Evolutionary conservation across 2,329 filamentous ascomycete genomes (phyloP).

Genomic region (Pyrenophora seminiperda): DNA sequence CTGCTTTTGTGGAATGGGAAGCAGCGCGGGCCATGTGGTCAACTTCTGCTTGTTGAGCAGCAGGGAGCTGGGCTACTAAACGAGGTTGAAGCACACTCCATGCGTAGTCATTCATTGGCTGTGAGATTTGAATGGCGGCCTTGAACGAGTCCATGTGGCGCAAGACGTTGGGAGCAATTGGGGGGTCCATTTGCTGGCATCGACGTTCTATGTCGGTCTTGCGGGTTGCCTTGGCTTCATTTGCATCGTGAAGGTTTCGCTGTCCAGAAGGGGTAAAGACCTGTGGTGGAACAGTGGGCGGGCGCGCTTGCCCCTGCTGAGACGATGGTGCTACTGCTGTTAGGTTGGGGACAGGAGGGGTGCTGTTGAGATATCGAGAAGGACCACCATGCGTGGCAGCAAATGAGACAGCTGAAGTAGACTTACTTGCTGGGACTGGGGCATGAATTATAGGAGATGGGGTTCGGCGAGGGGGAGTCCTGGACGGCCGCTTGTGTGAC

Average conservation of each 20-base stretch:
- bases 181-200: slow-evolving; percentile 68
- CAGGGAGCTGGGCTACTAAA: slow-evolving; percentile 67
- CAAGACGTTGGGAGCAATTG: slow-evolving; percentile 66
- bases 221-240: slow-evolving; percentile 66
- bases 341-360: slow-evolving; percentile 34
- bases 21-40: slow-evolving; percentile 56
- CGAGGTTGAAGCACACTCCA: slow-evolving; percentile 73
- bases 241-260: slow-evolving; percentile 66
- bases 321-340: slow-evolving; percentile 38
- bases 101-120: slow-evolving; percentile 68
- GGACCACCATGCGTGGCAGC: slow-evolving; percentile 18
- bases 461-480: slow-evolving; percentile 34
- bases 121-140: slow-evolving; percentile 71
- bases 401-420: slow-evolving; percentile 23
- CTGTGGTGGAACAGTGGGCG: slow-evolving; percentile 43
- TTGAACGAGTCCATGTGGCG: slow-evolving; percentile 75
- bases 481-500: slow-evolving; percentile 25
- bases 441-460: slow-evolving; percentile 42
- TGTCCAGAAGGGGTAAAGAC: slow-evolving; percentile 45
- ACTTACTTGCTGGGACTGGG: slow-evolving; percentile 45
- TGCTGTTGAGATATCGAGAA: slow-evolving; percentile 26
- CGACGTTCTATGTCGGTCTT: slow-evolving; percentile 74
- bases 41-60: slow-evolving; percentile 64
- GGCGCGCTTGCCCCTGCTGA: slow-evolving; percentile 38
- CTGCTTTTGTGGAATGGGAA: slow-evolving; percentile 53